phyloP scores from a whole-genome alignment of 2,329 filamentous ascomycete species.

The Trichoderma polysporum region DNA sequence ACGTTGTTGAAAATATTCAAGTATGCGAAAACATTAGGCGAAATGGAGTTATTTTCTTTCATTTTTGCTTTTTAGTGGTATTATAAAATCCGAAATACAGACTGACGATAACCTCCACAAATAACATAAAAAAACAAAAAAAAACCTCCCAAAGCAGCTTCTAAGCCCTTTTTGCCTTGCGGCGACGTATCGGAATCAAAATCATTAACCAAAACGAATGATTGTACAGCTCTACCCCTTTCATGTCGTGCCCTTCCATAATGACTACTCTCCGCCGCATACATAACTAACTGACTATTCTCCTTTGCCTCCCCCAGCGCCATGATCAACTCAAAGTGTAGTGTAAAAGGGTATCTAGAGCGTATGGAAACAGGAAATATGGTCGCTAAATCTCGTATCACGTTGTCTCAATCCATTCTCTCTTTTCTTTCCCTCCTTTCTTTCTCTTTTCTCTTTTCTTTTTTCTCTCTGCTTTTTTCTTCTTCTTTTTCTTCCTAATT shows the following conservation, averaged over 20 bases:
- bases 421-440: neutral
- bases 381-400: neutral
- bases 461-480: neutral
- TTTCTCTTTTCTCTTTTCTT: neutral
- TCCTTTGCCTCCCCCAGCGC: neutral
- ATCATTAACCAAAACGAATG: constrained; percentile 15
- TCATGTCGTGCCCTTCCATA: neutral
- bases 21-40: neutral
- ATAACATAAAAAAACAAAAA: neutral
- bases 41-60: neutral
- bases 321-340: constrained; percentile 14
- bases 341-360: constrained; percentile 22
- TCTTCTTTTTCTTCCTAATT: neutral
- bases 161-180: constrained; percentile 8
- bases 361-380: constrained; percentile 17
- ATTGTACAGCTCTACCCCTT: constrained; percentile 7
- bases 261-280: neutral
- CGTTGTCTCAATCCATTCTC: neutral
- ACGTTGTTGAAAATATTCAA: neutral
- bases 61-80: neutral
- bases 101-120: neutral
- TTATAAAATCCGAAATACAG: neutral
- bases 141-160: neutral
- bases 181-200: constrained; percentile 15
- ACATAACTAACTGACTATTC: neutral